A percentile compares a stretch with the other conserved stretches of the same genome.
Evolutionary conservation across 495 filamentous ascomycete species (phyloP).

Genomic region (Aspergillus sclerotioniger): DNA sequence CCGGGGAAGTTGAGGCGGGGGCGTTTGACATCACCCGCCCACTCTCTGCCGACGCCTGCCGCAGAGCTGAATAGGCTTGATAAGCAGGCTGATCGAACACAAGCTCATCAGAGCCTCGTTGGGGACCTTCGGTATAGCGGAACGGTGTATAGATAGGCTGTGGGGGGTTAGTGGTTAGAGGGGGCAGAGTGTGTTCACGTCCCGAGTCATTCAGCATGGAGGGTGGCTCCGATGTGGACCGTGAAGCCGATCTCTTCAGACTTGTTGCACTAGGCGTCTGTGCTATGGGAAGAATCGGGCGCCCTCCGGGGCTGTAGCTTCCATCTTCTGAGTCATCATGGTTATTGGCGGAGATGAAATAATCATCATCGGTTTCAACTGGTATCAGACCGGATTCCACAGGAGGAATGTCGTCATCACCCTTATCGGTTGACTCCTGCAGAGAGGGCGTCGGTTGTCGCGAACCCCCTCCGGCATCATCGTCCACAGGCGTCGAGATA

Average conservation of each 20-base stretch:
- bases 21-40: conserved; percentile 44
- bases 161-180: conserved; percentile 39
- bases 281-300: conserved; percentile 35
- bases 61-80: conserved; percentile 45
- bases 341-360: conserved; percentile 8
- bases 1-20: conserved; percentile 17
- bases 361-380: conserved; percentile 28
- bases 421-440: conserved; percentile 11
- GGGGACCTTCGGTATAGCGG: conserved; percentile 47
- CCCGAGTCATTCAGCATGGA: conserved; percentile 17
- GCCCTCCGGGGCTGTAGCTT: conserved; percentile 50
- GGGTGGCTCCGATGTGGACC: conserved; percentile 28
- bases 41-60: conserved; percentile 43
- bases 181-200: conserved; percentile 27
- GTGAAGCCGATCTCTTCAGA: conserved; percentile 20
- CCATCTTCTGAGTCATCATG: conserved; percentile 29
- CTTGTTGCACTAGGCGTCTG: conserved; percentile 16
- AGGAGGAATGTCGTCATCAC: conserved; percentile 13
- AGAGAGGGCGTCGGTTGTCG: conserved; percentile 11
- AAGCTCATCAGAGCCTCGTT: conserved; percentile 44
- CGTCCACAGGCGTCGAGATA: conserved; percentile 19
- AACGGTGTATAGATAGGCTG: conserved; percentile 48
- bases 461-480: conserved; percentile 3
- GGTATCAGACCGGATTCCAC: conserved; percentile 39
- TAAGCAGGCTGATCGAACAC: conserved; percentile 41